Base-by-base conservation (phyloP, 1,284 basidiomycete genomes). In the Rhodotorula sp. region DNA sequence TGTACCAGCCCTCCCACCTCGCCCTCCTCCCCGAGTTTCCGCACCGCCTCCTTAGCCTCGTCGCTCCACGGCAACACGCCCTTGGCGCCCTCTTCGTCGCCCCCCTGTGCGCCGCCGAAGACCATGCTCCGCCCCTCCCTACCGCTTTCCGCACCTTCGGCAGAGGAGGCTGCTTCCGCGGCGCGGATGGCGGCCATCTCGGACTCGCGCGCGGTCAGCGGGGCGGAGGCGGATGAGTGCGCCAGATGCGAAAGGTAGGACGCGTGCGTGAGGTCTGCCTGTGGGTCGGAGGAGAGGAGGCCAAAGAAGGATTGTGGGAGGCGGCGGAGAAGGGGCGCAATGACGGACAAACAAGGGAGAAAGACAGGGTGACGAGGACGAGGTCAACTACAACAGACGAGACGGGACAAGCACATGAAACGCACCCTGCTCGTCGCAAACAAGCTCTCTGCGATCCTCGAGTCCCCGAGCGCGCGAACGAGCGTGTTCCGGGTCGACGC, bases 401-500 rank as follows among this genome's bases (percentile, higher is more conserved):
- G n/a, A n/a, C n/a, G n/a, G n/a, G n/a, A n/a, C n/a, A n/a, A n/a
- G n/a, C n/a, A n/a, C n/a, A n/a, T n/a, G 87, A 0, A 41, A 15
- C 62, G 51, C 32, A 63, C 62, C 39, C 32, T 44, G 32, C 25
- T 29, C 2, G 91, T 94, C 0, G 92, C 92, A 80, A 92, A 94
- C 70, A 95, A 84, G 66, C 87, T 86, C 79, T 92, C 90, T 22
- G 88, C 87, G 81, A 94, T 92, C 68, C 88, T 83, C 58, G 87
- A 84, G 8, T 91, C 90, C 57, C 92, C 92, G 1, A 95, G 85
- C 9, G 87, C 84, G 81, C 89, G 92, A 59, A 89, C 85, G 32
- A 95, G 84, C 13, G 89, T 87, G 37, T 86, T 85, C 63, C 92
- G 87, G 1, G 90, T 89, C 2, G 92, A 90, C n/a, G 93, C 93